Base-by-base conservation (phyloP, 1,284 basidiomycete genomes). In the Cutaneotrichosporon dermatis region DNA sequence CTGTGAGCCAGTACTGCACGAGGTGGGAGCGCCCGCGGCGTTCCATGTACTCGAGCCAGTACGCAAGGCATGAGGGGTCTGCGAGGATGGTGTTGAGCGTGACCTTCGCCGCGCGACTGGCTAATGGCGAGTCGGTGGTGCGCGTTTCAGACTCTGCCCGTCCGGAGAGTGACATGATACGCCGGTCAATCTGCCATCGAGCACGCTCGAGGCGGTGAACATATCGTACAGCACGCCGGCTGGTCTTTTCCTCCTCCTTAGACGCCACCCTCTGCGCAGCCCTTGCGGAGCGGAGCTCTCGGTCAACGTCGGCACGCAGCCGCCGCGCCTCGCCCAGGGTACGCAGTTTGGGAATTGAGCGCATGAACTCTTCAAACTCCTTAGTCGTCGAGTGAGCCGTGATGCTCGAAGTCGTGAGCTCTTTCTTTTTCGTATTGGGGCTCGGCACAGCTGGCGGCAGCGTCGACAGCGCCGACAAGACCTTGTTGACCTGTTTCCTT, bases 11-110 rank as follows among this genome's bases (percentile, higher is more conserved):
- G 78, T 97, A 99, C 67, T 97, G 95, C 2, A 97, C 89, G 3
- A 92, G 84, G 8, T 91, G 75, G 12, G 92, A 89, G 36, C 90
- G 86, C 59, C 86, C 83, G 3, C 89, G 85, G 6, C 94, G 85
- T 66, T 98, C 95, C 90, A 97, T 94, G 71, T 90, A 95, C 78
- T 99, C 95, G 86, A 97, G 94, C 79, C 95, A 92, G 74, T 95
- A 95, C 2, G 90, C 92, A 1, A 98, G 82, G 0, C 92, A 91
- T 36, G 86, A 88, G 0, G 93, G 91, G 66, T 92, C 92, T 40
- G 86, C 82, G 1, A 98, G 84, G 45, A 97, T 83, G 51, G 90
- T 86, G 46, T 70, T 65, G 6, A 76, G 69, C 36, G 56, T 66
- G 49, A 67, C 51, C 15, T 48, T 49, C 3, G 45, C 36, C 5